These are phyloP conservation scores for Spirogloea muscicola DNA, from an alignment of 139 green algal genomes.

Conservation along the genomic window DNA sequence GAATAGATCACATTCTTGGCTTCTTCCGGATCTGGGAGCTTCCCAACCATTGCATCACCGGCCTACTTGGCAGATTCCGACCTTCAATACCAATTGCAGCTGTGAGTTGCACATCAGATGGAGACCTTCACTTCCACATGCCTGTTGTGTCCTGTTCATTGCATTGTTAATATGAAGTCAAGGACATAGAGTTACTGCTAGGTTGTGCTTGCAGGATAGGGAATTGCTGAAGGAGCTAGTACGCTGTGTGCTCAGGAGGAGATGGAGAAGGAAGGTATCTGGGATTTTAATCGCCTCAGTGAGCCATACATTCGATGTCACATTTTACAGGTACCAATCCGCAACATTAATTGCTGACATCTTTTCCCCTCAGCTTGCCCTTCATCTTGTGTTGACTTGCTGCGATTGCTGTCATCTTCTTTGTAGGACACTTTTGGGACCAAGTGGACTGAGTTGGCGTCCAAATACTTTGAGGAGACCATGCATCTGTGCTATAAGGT, in stretches of 20 bases:
- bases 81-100: slow-evolving; percentile 52
- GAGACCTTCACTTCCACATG: no score
- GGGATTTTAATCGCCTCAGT: slow-evolving; percentile 73
- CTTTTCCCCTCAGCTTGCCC: background rate
- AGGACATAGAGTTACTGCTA: no score
- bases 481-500: slow-evolving; percentile 39
- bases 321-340: slow-evolving; percentile 36
- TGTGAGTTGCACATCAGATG: no score
- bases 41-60: slow-evolving; percentile 43
- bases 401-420: background rate
- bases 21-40: slow-evolving; percentile 99
- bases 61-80: slow-evolving; percentile 81
- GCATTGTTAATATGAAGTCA: no score
- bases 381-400: background rate
- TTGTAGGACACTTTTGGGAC: slow-evolving; percentile 43
- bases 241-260: slow-evolving; percentile 53
- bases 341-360: background rate
- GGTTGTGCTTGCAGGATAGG: no score
- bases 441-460: slow-evolving; percentile 35
- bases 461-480: slow-evolving; percentile 49
- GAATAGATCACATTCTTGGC: slow-evolving; percentile 96
- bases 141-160: no score
- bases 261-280: slow-evolving; percentile 79
- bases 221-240: background rate
- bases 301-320: slow-evolving; percentile 55